Evolutionary conservation across 2,329 filamentous ascomycete genomes (phyloP), one percentile per base, ranked within the genome.

Genomic region (Colletotrichum lini): DNA sequence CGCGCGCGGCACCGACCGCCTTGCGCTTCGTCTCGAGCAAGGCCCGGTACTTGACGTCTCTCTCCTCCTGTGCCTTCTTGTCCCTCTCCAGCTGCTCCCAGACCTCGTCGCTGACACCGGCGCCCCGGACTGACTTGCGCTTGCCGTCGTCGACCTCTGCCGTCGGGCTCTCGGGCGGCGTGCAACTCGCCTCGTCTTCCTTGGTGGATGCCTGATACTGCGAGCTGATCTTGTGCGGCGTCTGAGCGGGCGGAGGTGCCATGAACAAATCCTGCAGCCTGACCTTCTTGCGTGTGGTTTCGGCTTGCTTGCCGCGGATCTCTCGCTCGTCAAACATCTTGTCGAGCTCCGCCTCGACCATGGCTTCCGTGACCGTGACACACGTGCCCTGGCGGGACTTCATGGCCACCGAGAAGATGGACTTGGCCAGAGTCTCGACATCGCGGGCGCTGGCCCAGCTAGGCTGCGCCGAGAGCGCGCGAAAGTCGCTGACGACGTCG

Each of bases 391-490:
- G 18, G 4, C 44, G 23, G 18, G 42, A 23, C 67, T 80, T 80
- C 70, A 81, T 78, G n/a, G 80, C 72, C 21, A 70, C 75, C 18
- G 79, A 77, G 73, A 90, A 89, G 1, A 92, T 85, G 0, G 62
- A 75, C 67, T 86, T 89, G 0, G 81, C 83, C 0, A 93, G 53
- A 0, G 85, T 86, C 15, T 88, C 80, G 1, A 93, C 85, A 57
- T 93, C 91, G 4, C 91, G 84, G 0, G 87, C 91, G 72, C 89
- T 93, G 0, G 87, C 91, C 89, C 91, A 93, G 8, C 84, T 84
- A 0, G 84, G 77, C 3, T 87, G 80, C 0, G 65, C 52, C 0
- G 84, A 77, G 0, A 93, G 78, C 0, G 62, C 49, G 0, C 76
- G 60, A 45, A 92, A 87, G 0, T 78, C 74, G 45, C 64, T 8